phyloP scores from a whole-genome alignment of 2,329 filamentous ascomycete genomes.

The Fusarium luffae region DNA sequence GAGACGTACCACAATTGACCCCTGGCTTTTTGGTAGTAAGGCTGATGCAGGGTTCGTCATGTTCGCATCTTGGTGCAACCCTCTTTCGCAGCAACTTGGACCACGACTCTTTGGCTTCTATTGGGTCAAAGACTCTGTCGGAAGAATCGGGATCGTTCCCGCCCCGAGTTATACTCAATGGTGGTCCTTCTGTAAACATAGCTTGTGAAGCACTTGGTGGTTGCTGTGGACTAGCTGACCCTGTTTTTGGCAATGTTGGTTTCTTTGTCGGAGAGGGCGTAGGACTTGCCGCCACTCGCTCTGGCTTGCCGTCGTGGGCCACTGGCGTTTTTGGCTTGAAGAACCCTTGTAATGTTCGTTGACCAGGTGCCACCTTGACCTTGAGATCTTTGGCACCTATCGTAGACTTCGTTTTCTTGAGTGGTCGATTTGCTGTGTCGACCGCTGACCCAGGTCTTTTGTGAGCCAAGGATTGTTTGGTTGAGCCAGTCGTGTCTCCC shows the following conservation, averaged over 20 bases:
- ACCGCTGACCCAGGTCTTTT: constrained; percentile 33
- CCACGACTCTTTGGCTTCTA: constrained; percentile 84
- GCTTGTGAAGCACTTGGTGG: background rate
- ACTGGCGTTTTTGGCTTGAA: constrained; percentile 67
- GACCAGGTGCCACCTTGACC: constrained; percentile 49
- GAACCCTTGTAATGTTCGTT: constrained; percentile 78
- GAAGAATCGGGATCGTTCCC: constrained; percentile 24
- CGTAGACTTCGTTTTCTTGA: constrained; percentile 46
- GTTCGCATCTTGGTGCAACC: constrained; percentile 82
- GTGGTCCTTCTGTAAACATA: background rate
- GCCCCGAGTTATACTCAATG: constrained; percentile 1
- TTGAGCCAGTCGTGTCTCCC: background rate
- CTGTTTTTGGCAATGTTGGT: constrained; percentile 5
- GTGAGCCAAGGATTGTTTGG: constrained; percentile 5
- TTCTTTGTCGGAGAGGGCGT: constrained; percentile 32
- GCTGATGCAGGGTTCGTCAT: constrained; percentile 86
- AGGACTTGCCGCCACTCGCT: constrained; percentile 8
- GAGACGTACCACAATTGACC: constrained; percentile 74
- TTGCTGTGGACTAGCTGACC: background rate
- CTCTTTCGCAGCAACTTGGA: constrained; percentile 83
- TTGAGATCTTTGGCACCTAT: constrained; percentile 46
- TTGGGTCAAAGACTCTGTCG: constrained; percentile 71
- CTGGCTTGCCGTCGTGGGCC: constrained; percentile 16
- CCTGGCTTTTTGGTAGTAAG: constrained; percentile 90
- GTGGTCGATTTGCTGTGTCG: constrained; percentile 14